Conservation (phyloP, 495 filamentous ascomycete genomes). For the Xylaria palmicola region DNA sequence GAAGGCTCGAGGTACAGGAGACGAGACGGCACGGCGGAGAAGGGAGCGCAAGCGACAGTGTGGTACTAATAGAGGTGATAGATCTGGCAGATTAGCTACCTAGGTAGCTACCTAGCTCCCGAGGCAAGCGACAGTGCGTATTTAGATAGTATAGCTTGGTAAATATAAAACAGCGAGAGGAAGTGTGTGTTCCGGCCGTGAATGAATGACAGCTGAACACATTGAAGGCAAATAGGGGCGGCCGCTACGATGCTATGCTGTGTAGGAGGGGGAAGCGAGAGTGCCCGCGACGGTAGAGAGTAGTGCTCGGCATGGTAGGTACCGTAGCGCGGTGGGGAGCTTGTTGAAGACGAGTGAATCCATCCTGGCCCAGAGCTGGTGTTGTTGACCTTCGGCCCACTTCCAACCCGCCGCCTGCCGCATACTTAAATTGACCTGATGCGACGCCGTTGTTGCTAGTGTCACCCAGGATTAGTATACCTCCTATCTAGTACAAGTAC, state of each 20-base stretch:
- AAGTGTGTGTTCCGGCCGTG: background rate
- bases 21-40: background rate
- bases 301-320: background rate
- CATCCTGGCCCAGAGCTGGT: too few relatives aligned
- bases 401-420: too few relatives aligned
- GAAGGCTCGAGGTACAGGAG: too few relatives aligned
- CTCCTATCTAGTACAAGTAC: too few relatives aligned
- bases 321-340: constrained; percentile 10
- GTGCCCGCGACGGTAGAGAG: background rate
- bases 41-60: background rate
- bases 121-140: too few relatives aligned
- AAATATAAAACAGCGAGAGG: background rate
- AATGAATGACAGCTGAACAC: background rate
- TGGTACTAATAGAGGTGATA: background rate
- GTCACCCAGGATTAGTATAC: too few relatives aligned
- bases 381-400: too few relatives aligned
- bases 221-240: background rate
- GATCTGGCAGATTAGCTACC: background rate
- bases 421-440: too few relatives aligned
- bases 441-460: too few relatives aligned
- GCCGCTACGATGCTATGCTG: background rate
- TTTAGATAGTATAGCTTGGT: background rate
- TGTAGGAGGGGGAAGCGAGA: background rate
- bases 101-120: background rate
- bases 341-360: too few relatives aligned